phyloP scores from a whole-genome alignment of 106 monocot genomes.

The Hemerocallis citrina region DNA sequence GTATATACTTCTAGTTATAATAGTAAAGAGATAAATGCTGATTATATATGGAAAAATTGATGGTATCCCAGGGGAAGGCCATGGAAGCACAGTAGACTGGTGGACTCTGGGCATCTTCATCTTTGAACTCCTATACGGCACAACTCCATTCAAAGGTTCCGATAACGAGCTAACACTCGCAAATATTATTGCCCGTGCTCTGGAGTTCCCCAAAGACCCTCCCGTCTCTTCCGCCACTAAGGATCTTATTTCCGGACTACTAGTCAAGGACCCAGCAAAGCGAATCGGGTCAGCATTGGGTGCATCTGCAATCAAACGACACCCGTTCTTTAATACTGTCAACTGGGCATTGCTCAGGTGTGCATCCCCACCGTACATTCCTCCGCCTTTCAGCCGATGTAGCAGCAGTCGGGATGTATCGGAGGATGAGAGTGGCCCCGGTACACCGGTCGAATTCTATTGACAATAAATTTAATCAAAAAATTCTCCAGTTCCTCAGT shows the following conservation, averaged over 20 bases:
- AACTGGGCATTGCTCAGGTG: slow-evolving; percentile 90
- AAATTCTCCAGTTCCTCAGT: no score
- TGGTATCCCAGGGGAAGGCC: slow-evolving; percentile 80
- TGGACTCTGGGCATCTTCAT: slow-evolving; percentile 89
- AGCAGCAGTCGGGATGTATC: slow-evolving; percentile 21
- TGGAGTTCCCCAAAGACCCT: slow-evolving; percentile 89
- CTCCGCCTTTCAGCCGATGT: slow-evolving; percentile 31
- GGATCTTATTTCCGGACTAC: slow-evolving; percentile 55
- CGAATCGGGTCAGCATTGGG: slow-evolving; percentile 66
- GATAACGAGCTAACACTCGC: slow-evolving; percentile 81
- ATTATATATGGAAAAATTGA: no score
- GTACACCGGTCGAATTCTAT: slow-evolving; percentile 59
- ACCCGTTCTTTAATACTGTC: slow-evolving; percentile 75
- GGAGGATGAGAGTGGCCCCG: slow-evolving; percentile 47
- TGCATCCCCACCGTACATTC: slow-evolving; percentile 53
- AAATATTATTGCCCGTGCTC: slow-evolving; percentile 81
- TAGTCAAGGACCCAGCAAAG: slow-evolving; percentile 61
- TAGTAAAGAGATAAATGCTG: no score
- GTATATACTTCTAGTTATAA: no score
- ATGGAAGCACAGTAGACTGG: slow-evolving; percentile 91
- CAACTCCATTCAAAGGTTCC: slow-evolving; percentile 67
- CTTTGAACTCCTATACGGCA: slow-evolving; percentile 79
- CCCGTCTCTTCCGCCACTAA: slow-evolving; percentile 24
- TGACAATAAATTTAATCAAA: no score
- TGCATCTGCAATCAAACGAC: slow-evolving; percentile 67